A percentile compares a stretch with the other conserved stretches of the same genome.
These are phyloP conservation scores for Lagenidium giganteum DNA, from an alignment of 352 stramenopile species.

Conservation along the genomic window DNA sequence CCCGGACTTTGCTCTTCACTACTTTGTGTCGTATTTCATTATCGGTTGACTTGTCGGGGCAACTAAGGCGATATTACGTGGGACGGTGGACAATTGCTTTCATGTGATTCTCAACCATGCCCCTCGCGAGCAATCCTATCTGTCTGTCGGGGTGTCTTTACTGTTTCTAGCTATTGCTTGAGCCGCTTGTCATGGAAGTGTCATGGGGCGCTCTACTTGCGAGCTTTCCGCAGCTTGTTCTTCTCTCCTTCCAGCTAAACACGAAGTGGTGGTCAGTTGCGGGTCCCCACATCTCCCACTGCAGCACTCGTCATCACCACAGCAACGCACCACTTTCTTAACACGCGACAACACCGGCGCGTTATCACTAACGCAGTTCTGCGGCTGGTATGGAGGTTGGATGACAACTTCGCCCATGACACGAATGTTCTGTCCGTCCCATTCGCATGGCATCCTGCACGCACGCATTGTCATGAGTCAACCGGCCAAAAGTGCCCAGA, in stretches of 20 bases:
- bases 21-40: no score
- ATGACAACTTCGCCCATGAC: conserved; percentile 85
- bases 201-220: conserved; percentile 9
- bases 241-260: conserved; percentile 64
- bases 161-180: no score
- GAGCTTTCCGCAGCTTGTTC: conserved; percentile 58
- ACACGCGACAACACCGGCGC: conserved; percentile 67
- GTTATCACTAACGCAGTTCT: conserved; percentile 77
- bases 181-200: no score
- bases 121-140: no score
- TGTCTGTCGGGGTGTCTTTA: no score
- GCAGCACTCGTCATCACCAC: neutral
- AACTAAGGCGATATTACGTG: no score
- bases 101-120: no score
- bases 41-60: no score
- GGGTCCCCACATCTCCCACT: neutral
- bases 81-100: no score
- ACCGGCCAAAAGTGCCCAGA: neutral
- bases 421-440: conserved; percentile 76
- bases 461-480: neutral
- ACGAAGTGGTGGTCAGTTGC: neutral
- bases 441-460: conserved; percentile 79
- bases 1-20: no score
- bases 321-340: conserved; percentile 75
- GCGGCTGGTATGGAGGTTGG: conserved; percentile 73